Percentiles rank a stretch among this genome's conserved stretches.
Evolutionary conservation across 2,329 filamentous ascomycete species (phyloP).

Genomic region (Diaporthe batatas): DNA sequence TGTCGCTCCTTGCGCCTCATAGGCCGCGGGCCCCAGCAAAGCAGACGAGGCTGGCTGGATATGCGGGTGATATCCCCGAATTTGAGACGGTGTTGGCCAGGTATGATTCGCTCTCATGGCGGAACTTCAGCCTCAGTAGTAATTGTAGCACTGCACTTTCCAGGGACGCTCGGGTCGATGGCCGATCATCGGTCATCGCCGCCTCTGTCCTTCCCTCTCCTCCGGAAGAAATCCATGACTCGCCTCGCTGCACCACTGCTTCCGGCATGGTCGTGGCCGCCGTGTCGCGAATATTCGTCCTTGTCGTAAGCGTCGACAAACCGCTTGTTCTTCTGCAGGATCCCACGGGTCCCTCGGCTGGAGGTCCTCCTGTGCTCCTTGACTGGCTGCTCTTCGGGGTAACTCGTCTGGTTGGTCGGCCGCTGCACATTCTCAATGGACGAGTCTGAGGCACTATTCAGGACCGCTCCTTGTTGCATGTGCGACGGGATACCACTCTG

Average conservation of each 20-base stretch:
- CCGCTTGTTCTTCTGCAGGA: constrained; percentile 87
- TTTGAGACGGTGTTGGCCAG: background rate
- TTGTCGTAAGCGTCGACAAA: constrained; percentile 92
- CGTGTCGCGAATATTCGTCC: constrained; percentile 68
- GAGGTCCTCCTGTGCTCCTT: constrained; percentile 57
- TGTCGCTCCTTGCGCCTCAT: background rate
- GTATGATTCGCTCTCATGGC: background rate
- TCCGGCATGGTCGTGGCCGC: constrained; percentile 74
- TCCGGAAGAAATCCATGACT: constrained; percentile 98
- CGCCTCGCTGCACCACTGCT: constrained; percentile 89
- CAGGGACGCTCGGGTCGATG: constrained; percentile 45
- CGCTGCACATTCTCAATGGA: constrained; percentile 63
- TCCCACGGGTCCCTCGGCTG: constrained; percentile 58
- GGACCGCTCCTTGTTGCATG: constrained; percentile 60
- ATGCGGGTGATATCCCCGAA: background rate
- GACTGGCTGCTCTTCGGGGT: constrained; percentile 57
- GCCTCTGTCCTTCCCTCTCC: constrained; percentile 82
- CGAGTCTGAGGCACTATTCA: constrained; percentile 67
- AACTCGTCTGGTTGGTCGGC: constrained; percentile 57
- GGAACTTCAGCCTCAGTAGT: background rate
- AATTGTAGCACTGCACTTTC: background rate
- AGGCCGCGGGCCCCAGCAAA: background rate
- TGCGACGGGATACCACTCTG: constrained; percentile 55
- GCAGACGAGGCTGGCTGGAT: background rate
- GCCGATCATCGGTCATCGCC: constrained; percentile 70